Conservation (phyloP, 768 basidiomycete genomes). For the Lyophyllum decastes region DNA sequence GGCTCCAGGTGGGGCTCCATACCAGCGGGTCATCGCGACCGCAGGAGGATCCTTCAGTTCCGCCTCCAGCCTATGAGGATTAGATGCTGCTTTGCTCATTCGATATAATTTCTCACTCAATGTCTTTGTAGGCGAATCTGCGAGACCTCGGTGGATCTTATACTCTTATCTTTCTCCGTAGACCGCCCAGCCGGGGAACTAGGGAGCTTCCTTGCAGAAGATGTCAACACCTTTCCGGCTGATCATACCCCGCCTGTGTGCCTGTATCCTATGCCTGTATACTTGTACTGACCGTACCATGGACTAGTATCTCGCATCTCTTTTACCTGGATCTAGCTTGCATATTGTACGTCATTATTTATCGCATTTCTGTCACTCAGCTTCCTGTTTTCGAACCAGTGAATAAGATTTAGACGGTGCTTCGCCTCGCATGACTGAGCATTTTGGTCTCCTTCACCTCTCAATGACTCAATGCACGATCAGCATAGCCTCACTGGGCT, state of each 20-base stretch:
- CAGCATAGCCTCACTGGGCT: too few relatives aligned
- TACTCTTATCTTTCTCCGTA: neutral
- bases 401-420: too few relatives aligned
- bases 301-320: too few relatives aligned
- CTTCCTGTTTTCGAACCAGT: too few relatives aligned
- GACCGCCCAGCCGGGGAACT: too few relatives aligned
- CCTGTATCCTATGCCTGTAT: neutral
- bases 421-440: too few relatives aligned
- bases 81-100: neutral
- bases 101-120: too few relatives aligned
- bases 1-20: constrained; percentile 12
- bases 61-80: constrained; percentile 21
- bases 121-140: too few relatives aligned
- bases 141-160: too few relatives aligned
- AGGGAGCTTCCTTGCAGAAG: neutral
- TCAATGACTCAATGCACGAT: too few relatives aligned
- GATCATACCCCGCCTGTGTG: neutral
- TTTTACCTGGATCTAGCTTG: too few relatives aligned
- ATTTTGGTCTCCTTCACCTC: too few relatives aligned
- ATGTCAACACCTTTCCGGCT: neutral
- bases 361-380: neutral
- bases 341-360: neutral
- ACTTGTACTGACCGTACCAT: neutral
- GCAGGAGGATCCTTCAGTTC: constrained; percentile 10
- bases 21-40: constrained; percentile 1